Evolutionary conservation across 139 green algal genomes (phyloP).

Genomic region (Nannochloris sp.): DNA sequence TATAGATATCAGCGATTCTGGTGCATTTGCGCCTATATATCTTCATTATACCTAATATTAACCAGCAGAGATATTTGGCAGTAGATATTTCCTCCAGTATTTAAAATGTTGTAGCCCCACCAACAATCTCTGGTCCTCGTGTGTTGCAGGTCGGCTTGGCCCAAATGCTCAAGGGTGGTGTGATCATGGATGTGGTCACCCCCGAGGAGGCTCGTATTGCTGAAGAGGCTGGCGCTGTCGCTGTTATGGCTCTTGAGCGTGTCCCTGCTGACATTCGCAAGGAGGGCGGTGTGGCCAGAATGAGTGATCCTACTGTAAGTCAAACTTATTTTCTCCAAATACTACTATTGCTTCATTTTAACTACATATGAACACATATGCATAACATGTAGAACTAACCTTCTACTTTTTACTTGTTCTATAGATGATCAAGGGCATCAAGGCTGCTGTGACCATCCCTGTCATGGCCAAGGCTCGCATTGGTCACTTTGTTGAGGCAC

Average conservation of each 20-base stretch:
- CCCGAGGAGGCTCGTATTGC: conserved; percentile 96
- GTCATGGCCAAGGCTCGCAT: conserved; percentile 99
- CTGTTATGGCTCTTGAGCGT: conserved; percentile 97
- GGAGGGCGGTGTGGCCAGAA: conserved; percentile 94
- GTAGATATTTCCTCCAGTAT: too few species aligned
- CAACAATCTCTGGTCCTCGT: background rate
- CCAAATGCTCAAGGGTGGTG: conserved; percentile 97
- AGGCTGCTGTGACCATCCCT: conserved; percentile 94
- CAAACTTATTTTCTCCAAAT: background rate
- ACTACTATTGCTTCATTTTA: background rate
- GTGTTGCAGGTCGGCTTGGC: conserved; percentile 82
- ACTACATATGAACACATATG: too few species aligned
- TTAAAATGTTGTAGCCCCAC: background rate
- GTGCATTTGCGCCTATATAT: too few species aligned
- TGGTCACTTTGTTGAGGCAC: conserved; percentile 98
- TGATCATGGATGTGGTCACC: conserved; percentile 99
- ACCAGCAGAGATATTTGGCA: too few species aligned
- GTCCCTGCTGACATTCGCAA: conserved; percentile 95
- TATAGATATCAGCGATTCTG: background rate
- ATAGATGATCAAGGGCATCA: conserved; percentile 94
- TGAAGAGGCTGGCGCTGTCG: conserved; percentile 96
- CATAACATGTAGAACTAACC: too few species aligned
- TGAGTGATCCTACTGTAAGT: conserved; percentile 77
- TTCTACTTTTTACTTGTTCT: background rate
- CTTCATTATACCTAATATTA: too few species aligned